Percentiles rank a stretch among this genome's conserved stretches.
phyloP scores from a whole-genome alignment of 768 basidiomycete species.

The Lanmaoa rubissima region DNA sequence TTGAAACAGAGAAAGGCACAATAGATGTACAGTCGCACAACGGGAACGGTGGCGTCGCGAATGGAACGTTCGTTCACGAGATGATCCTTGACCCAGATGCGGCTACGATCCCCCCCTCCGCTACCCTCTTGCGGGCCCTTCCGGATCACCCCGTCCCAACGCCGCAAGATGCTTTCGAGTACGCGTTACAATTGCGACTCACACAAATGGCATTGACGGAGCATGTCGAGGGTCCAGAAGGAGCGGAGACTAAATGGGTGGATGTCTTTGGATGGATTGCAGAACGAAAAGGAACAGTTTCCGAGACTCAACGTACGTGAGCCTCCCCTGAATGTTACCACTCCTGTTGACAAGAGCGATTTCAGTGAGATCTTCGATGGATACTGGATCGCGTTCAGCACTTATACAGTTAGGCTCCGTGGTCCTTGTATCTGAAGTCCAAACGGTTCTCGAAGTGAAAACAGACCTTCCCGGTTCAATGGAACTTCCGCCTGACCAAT shows the following conservation, averaged over 20 bases:
- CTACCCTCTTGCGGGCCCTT: slow-evolving; percentile 42
- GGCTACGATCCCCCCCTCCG: slow-evolving; percentile 38
- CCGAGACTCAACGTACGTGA: slow-evolving; percentile 28
- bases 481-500: slow-evolving; percentile 2
- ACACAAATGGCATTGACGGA: slow-evolving; percentile 81
- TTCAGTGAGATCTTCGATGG: slow-evolving; percentile 31
- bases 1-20: slow-evolving; percentile 12
- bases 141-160: slow-evolving; percentile 51
- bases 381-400: slow-evolving; percentile 29
- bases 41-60: neutral
- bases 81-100: slow-evolving; percentile 32
- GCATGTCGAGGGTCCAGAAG: slow-evolving; percentile 80
- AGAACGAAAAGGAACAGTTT: slow-evolving; percentile 43
- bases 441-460: slow-evolving; percentile 8
- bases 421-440: slow-evolving; percentile 12
- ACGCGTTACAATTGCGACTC: slow-evolving; percentile 82
- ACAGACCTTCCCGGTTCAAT: neutral
- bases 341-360: neutral
- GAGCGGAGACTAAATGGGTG: slow-evolving; percentile 76
- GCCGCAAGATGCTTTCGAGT: slow-evolving; percentile 63
- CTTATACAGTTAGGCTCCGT: slow-evolving; percentile 20
- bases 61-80: slow-evolving; percentile 12
- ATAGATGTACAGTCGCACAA: neutral
- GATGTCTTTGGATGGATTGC: slow-evolving; percentile 88
- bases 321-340: neutral